These are phyloP conservation scores for Zygosaccharomyces sapae DNA, from an alignment of 1,139 yeast genomes.

Conservation along the genomic window DNA sequence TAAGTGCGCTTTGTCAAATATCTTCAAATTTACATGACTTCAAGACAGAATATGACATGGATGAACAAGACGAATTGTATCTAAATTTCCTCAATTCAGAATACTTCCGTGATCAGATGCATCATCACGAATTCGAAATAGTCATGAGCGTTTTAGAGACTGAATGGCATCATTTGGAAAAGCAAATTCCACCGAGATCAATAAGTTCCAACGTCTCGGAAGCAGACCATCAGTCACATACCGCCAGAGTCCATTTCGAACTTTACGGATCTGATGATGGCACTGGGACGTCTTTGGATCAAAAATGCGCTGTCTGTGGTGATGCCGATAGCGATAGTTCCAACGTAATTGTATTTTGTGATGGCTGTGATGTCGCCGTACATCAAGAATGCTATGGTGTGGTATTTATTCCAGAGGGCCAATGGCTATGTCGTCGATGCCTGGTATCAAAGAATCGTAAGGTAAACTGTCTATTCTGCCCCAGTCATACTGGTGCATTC, in stretches of 20 bases:
- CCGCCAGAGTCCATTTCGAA: slow-evolving; percentile 39
- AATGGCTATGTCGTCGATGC: slow-evolving; percentile 90
- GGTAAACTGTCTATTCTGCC: slow-evolving; percentile 75
- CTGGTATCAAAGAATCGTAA: slow-evolving; percentile 54
- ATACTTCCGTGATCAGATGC: slow-evolving; percentile 38
- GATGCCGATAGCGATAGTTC: slow-evolving; percentile 80
- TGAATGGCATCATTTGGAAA: slow-evolving; percentile 70
- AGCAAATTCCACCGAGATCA: slow-evolving; percentile 48
- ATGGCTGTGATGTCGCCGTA: slow-evolving; percentile 94
- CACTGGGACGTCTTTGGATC: slow-evolving; percentile 62
- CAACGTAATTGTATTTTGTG: slow-evolving; percentile 92
- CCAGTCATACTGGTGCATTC: slow-evolving; percentile 86
- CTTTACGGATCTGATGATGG: slow-evolving; percentile 75
- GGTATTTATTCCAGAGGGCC: slow-evolving; percentile 95
- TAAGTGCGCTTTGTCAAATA: slow-evolving; percentile 13
- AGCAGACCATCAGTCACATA: slow-evolving; percentile 27
- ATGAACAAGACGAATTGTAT: slow-evolving; percentile 73
- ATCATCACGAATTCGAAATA: slow-evolving; percentile 71
- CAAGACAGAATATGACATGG: slow-evolving; percentile 74
- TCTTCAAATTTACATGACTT: slow-evolving; percentile 34
- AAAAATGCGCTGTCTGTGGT: slow-evolving; percentile 82
- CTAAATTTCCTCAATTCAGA: slow-evolving; percentile 41
- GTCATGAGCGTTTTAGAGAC: slow-evolving; percentile 68
- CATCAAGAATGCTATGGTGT: slow-evolving; percentile 98
- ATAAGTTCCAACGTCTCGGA: slow-evolving; percentile 25